Percentiles rank a stretch among this genome's conserved stretches.
Conservation (phyloP, 2,329 filamentous ascomycete species). For the Colletotrichum cordylinicola region DNA sequence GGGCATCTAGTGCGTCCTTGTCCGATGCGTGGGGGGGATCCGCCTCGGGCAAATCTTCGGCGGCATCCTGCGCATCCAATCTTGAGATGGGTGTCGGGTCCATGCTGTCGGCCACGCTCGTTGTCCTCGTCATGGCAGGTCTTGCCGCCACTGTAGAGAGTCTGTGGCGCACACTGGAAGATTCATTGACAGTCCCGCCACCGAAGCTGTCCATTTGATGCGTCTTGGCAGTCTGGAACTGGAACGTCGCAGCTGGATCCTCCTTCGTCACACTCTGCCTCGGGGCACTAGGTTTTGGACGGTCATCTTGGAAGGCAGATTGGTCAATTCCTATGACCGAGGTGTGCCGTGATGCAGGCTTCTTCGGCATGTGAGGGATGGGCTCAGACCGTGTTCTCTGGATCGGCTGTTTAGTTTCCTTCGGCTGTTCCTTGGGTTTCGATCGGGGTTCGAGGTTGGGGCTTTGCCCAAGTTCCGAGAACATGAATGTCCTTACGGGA, state of each 20-base stretch:
- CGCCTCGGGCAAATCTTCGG: background rate
- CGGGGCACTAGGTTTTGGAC: background rate
- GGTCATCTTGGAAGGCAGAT: slow-evolving; percentile 41
- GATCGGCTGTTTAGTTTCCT: slow-evolving; percentile 9
- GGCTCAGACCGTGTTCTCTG: slow-evolving; percentile 17
- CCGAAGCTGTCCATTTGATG: slow-evolving; percentile 35
- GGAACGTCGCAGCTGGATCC: slow-evolving; percentile 32
- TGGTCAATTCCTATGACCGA: slow-evolving; percentile 35
- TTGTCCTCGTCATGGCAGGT: background rate
- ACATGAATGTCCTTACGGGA: slow-evolving; percentile 53
- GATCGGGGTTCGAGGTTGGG: background rate
- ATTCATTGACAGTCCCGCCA: slow-evolving; percentile 39
- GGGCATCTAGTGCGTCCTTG: background rate
- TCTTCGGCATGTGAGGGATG: background rate
- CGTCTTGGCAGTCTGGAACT: slow-evolving; percentile 48
- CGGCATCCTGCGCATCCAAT: background rate
- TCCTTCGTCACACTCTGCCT: slow-evolving; percentile 1
- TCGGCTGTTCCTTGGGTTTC: background rate
- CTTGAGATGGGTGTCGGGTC: slow-evolving; percentile 4
- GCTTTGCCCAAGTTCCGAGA: slow-evolving; percentile 44
- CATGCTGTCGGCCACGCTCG: slow-evolving; percentile 17
- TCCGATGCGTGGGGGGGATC: background rate
- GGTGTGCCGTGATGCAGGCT: slow-evolving; percentile 27
- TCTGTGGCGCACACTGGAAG: slow-evolving; percentile 47
- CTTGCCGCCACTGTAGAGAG: slow-evolving; percentile 31